Base-by-base conservation (phyloP, 495 filamentous ascomycete species). In the Talaromyces thailandensis region DNA sequence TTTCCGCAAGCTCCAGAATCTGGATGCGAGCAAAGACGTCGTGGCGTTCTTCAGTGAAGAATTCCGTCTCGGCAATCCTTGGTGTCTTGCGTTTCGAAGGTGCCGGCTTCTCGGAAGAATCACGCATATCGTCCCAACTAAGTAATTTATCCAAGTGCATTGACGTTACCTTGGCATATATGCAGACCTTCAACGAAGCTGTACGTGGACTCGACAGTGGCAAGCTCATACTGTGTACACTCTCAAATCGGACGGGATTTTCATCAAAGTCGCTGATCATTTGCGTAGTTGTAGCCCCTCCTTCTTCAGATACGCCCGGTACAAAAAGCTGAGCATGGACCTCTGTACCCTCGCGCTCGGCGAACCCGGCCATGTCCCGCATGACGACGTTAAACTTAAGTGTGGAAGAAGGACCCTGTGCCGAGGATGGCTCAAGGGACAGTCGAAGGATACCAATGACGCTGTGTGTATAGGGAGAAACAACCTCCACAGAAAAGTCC, bases 301-400 rank as follows among this genome's bases (percentile, higher is more conserved):
- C 89, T 71, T 96, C 91, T 60, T 96, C 93, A 14, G 90, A 94
- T 52, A 96, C 86, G 29, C 93, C 91, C 16, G 94, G 92, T 58
- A 99, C 85, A 68, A 96, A 97, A 25, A 99, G 82, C 75, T 97
- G 95, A 2, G 93, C 93, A 74, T 99, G 94, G 58, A 98, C 92
- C 65, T 96, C 87, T 8, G 91, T 94, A 4, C 94, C 94, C 75
- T 99, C 94, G 64, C 93, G 86, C 75, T 99, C 94, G 1, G 94
- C 90, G 67, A 99, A 98, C 5, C 94, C 94, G 50, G 93, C 75
- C 86, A 99, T 87, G 67, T 98, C 91, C 69, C 94, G 92, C 92
- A 99, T 96, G 56, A 96, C 93, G 25, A 98, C 92, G 67, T 98
- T 99, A 76, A 98, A 99, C 70, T 98, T 98, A 61, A 99, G 76